Conservation (phyloP, 2,329 filamentous ascomycete species). For the Sporothrix brasiliensis region DNA sequence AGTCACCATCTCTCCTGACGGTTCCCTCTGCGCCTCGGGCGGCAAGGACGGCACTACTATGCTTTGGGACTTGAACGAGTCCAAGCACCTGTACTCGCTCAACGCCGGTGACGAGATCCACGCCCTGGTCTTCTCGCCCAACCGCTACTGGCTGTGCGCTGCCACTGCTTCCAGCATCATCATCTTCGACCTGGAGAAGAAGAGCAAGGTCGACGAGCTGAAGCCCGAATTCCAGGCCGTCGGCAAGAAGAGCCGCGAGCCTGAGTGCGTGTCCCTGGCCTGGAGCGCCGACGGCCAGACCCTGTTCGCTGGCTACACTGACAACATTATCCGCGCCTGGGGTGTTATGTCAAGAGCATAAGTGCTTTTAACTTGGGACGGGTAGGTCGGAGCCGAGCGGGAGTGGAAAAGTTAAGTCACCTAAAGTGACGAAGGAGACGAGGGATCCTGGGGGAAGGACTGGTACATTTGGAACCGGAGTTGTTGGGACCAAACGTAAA, state of each 20-base stretch:
- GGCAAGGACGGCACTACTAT: constrained; percentile 99
- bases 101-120: constrained; percentile 99
- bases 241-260: constrained; percentile 98
- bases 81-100: constrained; percentile 99
- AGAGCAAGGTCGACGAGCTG: constrained; percentile 99
- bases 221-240: constrained; percentile 96
- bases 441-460: constrained; percentile 19
- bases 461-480: constrained; percentile 21
- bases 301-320: constrained; percentile 98
- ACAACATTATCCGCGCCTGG: constrained; percentile 98
- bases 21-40: constrained; percentile 97
- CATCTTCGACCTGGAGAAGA: constrained; percentile 99
- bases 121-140: constrained; percentile 99
- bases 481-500: constrained; percentile 21
- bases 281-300: constrained; percentile 99
- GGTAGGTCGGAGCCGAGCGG: neutral
- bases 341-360: constrained; percentile 95
- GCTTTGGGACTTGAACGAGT: constrained; percentile 99
- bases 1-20: constrained; percentile 99
- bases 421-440: constrained; percentile 15
- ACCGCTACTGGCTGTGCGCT: constrained; percentile 99
- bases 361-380: constrained; percentile 36
- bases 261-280: constrained; percentile 95
- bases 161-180: constrained; percentile 97
- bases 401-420: neutral